phyloP scores from a whole-genome alignment of 257 asterid genomes.

The Buddleja alternifolia region DNA sequence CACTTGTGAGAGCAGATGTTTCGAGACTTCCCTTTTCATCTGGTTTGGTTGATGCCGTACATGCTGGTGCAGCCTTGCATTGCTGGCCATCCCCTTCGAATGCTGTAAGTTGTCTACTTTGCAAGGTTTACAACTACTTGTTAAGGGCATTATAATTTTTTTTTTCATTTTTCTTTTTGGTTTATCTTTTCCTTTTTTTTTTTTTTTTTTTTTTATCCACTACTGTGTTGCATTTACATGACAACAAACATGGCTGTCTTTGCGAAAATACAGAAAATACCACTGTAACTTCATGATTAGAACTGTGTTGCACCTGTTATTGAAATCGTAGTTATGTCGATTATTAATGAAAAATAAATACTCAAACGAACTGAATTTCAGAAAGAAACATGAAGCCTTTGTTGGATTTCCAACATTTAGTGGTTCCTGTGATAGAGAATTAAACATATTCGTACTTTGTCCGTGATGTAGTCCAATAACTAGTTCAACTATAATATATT shows the following conservation, averaged over 20 bases:
- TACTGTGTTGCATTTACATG: not conserved
- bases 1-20: conserved; percentile 96
- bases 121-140: not conserved
- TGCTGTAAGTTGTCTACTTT: conserved; percentile 55
- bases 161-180: not conserved
- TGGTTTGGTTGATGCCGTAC: conserved; percentile 88
- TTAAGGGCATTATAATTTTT: not conserved
- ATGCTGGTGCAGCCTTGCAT: conserved; percentile 99
- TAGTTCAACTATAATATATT: no score
- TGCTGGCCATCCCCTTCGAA: conserved; percentile 99
- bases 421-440: no score
- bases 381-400: conserved; percentile 1
- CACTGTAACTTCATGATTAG: not conserved
- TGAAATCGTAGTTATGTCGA: not conserved
- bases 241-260: not conserved
- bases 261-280: not conserved
- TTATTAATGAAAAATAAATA: not conserved
- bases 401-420: no score
- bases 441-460: no score
- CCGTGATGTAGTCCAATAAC: no score
- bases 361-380: not conserved
- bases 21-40: conserved; percentile 91
- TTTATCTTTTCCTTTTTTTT: no score
- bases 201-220: not conserved
- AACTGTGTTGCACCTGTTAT: not conserved